Conservation (phyloP, 2,329 filamentous ascomycete species). For the Phoma sp. region DNA sequence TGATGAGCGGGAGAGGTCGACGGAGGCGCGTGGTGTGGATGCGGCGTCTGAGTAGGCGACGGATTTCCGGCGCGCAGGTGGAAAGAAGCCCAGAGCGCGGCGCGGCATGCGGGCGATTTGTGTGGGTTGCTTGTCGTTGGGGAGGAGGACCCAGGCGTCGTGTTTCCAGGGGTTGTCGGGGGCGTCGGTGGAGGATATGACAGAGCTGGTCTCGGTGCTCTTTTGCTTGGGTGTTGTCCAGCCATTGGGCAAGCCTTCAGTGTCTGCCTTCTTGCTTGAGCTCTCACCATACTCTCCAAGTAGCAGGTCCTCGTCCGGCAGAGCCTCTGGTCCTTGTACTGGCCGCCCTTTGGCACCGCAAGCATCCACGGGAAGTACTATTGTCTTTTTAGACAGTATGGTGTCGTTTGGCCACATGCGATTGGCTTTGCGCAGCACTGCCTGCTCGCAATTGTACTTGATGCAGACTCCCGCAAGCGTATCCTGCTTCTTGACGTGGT, state of each 20-base stretch:
- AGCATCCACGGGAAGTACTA: slow-evolving; percentile 87
- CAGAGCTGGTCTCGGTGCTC: slow-evolving; percentile 39
- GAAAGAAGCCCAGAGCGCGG: slow-evolving; percentile 87
- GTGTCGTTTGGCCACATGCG: slow-evolving; percentile 94
- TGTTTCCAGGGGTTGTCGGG: slow-evolving; percentile 79
- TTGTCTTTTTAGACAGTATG: slow-evolving; percentile 80
- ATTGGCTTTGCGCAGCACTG: slow-evolving; percentile 85
- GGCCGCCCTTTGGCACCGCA: slow-evolving; percentile 81
- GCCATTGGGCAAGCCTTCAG: slow-evolving; percentile 43
- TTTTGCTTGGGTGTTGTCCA: slow-evolving; percentile 48
- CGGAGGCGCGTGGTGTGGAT: slow-evolving; percentile 72
- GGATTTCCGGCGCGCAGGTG: slow-evolving; percentile 88
- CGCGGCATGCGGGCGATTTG: slow-evolving; percentile 87
- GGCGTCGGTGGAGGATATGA: slow-evolving; percentile 55
- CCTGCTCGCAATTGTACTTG: slow-evolving; percentile 85
- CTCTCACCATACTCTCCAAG: slow-evolving; percentile 40
- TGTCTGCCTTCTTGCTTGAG: slow-evolving; percentile 26
- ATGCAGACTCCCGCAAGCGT: slow-evolving; percentile 92
- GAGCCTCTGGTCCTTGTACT: slow-evolving; percentile 46
- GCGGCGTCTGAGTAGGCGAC: slow-evolving; percentile 65
- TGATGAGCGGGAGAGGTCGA: slow-evolving; percentile 64
- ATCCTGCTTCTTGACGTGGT: slow-evolving; percentile 81
- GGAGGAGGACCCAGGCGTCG: slow-evolving; percentile 86
- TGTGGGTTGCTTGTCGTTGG: slow-evolving; percentile 73
- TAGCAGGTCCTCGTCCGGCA: slow-evolving; percentile 50